Base-by-base conservation (phyloP, 1,284 basidiomycete species). In the Crucibulum parvulum region DNA sequence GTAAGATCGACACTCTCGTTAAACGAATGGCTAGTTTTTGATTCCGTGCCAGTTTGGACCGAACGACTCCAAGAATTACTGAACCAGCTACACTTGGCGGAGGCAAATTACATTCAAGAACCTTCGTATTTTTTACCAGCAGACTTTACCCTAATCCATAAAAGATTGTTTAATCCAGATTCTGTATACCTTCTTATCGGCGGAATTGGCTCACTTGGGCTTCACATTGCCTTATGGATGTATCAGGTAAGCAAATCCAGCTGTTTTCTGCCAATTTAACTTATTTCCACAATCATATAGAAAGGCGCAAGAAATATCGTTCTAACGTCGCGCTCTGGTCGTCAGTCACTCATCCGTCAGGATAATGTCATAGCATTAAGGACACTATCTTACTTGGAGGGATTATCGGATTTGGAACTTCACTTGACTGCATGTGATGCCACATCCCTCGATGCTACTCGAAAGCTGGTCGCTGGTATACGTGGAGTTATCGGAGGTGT, bases 321-420 rank as follows among this genome's bases (percentile, higher is more conserved):
- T 10, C 59, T 81, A 3, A 80, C 81, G 0, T 81, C 79, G 1
- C 74, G 79, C 5, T 71, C 73, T 1, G 80, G 79, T 2, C 46
- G 57, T 16, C 57, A 65, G 13, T 68, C 61, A 31, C 62, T 74
- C 6, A 55, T 61, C 1, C 57, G 51, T 7, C 63, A 62, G 18
- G 38, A 58, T 1, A 63, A 64, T 24, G 43, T 65, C n/a, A 57
- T 65, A 24, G 66, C 66, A 5, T 57, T 62, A 15, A 65, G 73
- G 4, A 71, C 75, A 11, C 57, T 80, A 34, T 37, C 58, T 1
- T 78, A 78, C 54, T 60, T 81, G 34, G 66, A 75, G 53, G 58
- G 48, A 1, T 66, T 67, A 4, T 51, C 62, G 1, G 74, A 76
- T 50, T 70, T 81, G 8, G 38, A 61, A 7, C 38, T 81, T 4